A percentile compares a stretch with the other conserved stretches of the same genome.
These are phyloP conservation scores for Drechslera avenae DNA, from an alignment of 2,329 filamentous ascomycete species.

Conservation along the genomic window DNA sequence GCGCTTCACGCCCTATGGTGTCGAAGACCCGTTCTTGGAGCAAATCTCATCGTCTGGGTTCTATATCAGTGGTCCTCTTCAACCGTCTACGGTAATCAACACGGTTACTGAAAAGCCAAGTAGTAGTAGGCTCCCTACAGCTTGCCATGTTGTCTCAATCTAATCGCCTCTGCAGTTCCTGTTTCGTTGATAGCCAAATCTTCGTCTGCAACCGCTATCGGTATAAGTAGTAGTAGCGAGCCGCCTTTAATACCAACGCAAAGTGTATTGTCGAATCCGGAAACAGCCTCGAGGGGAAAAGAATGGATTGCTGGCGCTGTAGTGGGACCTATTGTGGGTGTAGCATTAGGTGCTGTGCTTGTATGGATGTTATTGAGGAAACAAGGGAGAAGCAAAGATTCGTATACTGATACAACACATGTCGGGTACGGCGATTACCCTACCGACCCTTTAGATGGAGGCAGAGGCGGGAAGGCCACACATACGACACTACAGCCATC, in stretches of 20 bases:
- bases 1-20: slow-evolving; percentile 16
- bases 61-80: slow-evolving; percentile 14
- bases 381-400: slow-evolving; percentile 7
- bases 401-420: background rate
- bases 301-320: slow-evolving; percentile 21
- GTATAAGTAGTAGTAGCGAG: slow-evolving; percentile 4
- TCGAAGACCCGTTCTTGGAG: slow-evolving; percentile 9
- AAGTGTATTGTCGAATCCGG: slow-evolving; percentile 1
- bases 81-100: slow-evolving; percentile 6
- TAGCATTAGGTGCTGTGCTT: slow-evolving; percentile 17
- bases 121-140: slow-evolving; percentile 15
- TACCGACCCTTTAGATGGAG: background rate
- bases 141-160: background rate
- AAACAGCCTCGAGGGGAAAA: slow-evolving; percentile 11
- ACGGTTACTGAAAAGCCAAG: slow-evolving; percentile 3
- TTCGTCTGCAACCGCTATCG: background rate
- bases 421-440: background rate
- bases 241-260: slow-evolving; percentile 2
- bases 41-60: slow-evolving; percentile 23
- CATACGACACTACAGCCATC: slow-evolving; percentile 7
- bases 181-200: slow-evolving; percentile 4
- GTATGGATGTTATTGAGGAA: slow-evolving; percentile 15
- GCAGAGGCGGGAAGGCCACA: background rate
- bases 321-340: slow-evolving; percentile 13
- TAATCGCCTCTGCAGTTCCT: slow-evolving; percentile 12